Evolutionary conservation across 345 rosid genomes (phyloP), one percentile per base, ranked within the genome.

Genomic region (Pistacia atlantica): DNA sequence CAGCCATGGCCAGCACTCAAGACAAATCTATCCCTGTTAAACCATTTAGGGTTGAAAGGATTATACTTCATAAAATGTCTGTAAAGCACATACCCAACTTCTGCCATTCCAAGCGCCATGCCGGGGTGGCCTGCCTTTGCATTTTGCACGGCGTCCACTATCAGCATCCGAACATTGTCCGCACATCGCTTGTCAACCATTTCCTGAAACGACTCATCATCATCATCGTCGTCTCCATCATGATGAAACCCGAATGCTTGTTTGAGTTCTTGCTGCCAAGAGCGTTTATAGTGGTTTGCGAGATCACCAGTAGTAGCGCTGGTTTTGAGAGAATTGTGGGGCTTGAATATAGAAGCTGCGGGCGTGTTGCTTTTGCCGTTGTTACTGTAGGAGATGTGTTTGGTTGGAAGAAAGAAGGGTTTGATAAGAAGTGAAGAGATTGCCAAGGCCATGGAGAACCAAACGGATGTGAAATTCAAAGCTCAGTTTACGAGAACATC

Each of bases 1-100:
- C 86, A 85, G 6, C 86, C 84, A 68, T 80, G 88, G 18, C 88
- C 88, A 63, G 84, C 83, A n/a, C 83, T 78, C 66, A 85, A 62
- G 58, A 85, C 88, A 74, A 85, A 83, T 52, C 84, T 76, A 69
- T 85, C 88, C 65, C 84, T 74, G 58, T 83, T 81, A 65, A 83
- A 77, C 84, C 88, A 85, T 14, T 76, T 73, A 20, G 86, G 84
- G 55, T 85, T 72, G 49, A 55, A 42, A 2, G 83, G 83, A 54
- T 83, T 81, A 49, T 74, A 85, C 56, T 65, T 83, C 83, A 80
- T 80, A 5, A 61, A 79, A 62, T 83, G 81, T 25, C 80, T 75
- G 46, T 80, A 85, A 10, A 85, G 42, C 25, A 73, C 2, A 75
- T 73, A 74, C 37, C 80, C 80, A 18, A 83, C 72, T 56, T 69